These are phyloP conservation scores for Amanita jacksonii DNA, from an alignment of 768 basidiomycete species.

Conservation along the genomic window DNA sequence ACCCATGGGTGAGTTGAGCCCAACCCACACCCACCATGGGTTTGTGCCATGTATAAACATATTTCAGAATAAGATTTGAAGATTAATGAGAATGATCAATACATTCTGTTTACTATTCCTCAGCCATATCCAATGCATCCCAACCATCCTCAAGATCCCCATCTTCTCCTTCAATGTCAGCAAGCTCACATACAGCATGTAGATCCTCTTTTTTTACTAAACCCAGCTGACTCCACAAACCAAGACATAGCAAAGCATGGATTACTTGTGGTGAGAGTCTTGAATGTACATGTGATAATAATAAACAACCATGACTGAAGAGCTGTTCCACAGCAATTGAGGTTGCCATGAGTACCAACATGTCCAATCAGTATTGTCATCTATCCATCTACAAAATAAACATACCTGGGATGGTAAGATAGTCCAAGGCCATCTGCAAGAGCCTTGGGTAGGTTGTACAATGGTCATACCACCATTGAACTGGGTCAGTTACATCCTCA, in stretches of 20 bases:
- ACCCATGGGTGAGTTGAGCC: too few relatives aligned
- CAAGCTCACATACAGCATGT: conserved; percentile 1
- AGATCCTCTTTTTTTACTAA: conserved; percentile 10
- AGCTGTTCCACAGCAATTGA: conserved; percentile 9
- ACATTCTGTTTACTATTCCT: too few relatives aligned
- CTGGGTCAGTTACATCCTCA: background rate
- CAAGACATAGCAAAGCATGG: conserved; percentile 19
- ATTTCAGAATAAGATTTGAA: too few relatives aligned
- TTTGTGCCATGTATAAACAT: too few relatives aligned
- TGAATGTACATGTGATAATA: conserved; percentile 19
- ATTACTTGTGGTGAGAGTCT: conserved; percentile 18
- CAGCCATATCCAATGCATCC: too few relatives aligned
- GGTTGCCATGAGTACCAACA: conserved; percentile 6
- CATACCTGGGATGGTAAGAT: background rate
- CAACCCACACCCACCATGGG: too few relatives aligned
- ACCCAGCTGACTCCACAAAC: conserved; percentile 19
- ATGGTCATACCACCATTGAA: background rate
- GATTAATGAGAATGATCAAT: too few relatives aligned
- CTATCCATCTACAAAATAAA: background rate
- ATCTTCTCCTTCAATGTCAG: too few relatives aligned
- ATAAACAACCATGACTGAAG: conserved; percentile 19
- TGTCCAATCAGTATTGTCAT: background rate
- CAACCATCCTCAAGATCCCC: too few relatives aligned
- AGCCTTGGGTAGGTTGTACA: background rate
- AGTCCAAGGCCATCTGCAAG: background rate